Base-by-base conservation (phyloP, 352 stramenopile species). In the Phytophthora sp. region DNA sequence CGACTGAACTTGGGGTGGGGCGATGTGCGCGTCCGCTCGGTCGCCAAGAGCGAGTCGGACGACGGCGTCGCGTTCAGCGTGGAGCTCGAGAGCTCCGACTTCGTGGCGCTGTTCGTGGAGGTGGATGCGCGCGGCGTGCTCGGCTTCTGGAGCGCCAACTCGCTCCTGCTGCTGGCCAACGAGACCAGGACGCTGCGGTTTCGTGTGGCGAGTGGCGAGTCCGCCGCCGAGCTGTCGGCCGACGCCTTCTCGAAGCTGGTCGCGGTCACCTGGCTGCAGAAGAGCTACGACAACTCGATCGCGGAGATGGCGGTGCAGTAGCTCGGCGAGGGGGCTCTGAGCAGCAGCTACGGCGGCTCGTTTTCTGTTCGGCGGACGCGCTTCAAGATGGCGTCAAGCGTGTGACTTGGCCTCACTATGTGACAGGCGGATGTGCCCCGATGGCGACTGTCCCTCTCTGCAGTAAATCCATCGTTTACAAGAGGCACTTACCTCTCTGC, bases 51-150 rank as follows among this genome's bases (percentile, higher is more conserved):
- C 0, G 13, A 67, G 34, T 6, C 20, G 13, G 57, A 59, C 10
- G 34, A 27, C n/a, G 11, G 8, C 27, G 32, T 61, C 26, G 24
- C 46, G 17, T 81, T 89, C 28, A 62, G 71, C 11, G 79, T 94
- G 20, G 68, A 72, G 52, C 62, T 92, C 26, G 65, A 68, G 5
- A 68, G 66, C 18, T 83, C 82, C 5, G 49, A 57, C 21, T 82
- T 85, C 28, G 76, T 91, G 34, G 84, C 83, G n/a, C 64, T 94
- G 15, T 94, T 95, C 46, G 88, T 95, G 26, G 84, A 89, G 54
- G 39, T 96, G 23, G 70, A 90, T 39, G 68, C 59, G 5, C 62
- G 50, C 2, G 60, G 62, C n/a, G 62, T 86, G 28, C 55, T 65
- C 1, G 88, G 88, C 1, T 77, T 82, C 46, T 96, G 83, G 83